Base-by-base conservation (phyloP, 805 yeast species). In the Ogataea trehaloabstinens region DNA sequence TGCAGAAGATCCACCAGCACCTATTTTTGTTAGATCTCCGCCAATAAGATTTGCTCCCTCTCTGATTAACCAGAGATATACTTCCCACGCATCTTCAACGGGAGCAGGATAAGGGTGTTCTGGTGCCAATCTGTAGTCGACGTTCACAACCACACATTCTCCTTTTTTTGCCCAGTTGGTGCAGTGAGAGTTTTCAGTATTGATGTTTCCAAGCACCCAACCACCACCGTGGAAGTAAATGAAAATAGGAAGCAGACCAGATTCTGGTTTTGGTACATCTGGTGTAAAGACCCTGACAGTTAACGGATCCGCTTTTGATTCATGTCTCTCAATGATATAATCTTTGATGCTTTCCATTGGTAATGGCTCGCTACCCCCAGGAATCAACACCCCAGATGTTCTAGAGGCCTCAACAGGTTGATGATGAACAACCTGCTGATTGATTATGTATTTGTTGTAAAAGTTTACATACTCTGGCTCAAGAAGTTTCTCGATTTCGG, bases 111-210 rank as follows among this genome's bases (percentile, higher is more conserved):
- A 73, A 17, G 71, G 71, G 47, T 57, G 42, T 49, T 73, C 75
- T 4, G 78, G 78, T 0, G 76, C 76, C 37, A 71, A 51, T 29
- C 77, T 45, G 52, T 73, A 73, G 49, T 72, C 75, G 12, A 72
- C 71, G 11, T 65, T 55, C 4, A 73, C 53, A 11, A 69, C 44
- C 18, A 44, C 30, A 33, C 46, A 73, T 34, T 61, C 43, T 11
- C 65, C 58, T 19, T 46, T 37, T 21, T 60, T 56, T 19, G 71
- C 67, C 28, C 62, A 45, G 35, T 66, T 62, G 2, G 71, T 60
- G 40, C 72, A 67, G 48, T 55, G 63, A 2, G 67, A 58, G 51
- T 69, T 67, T 30, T 59, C 64, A 1, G 61, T 56, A 16, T 46
- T 52, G 24, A 58, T 46, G 19, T 48, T 53, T n/a, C 64, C 64